Evolutionary conservation across 257 asterid genomes (phyloP).

Genomic region (Datura wrightii): DNA sequence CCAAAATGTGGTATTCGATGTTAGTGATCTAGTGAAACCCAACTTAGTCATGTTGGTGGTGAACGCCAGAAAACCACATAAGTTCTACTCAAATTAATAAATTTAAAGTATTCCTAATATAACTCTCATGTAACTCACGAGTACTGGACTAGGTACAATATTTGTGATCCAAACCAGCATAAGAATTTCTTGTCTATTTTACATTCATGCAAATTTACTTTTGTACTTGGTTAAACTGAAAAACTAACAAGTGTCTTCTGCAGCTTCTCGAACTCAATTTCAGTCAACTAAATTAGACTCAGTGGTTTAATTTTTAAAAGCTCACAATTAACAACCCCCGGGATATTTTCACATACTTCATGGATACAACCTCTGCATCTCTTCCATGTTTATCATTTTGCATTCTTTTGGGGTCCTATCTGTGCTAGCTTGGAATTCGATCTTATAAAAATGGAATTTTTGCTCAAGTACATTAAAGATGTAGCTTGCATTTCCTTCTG

Average conservation of each 20-base stretch:
- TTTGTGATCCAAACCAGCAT: neutral
- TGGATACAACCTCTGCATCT: neutral
- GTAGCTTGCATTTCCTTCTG: neutral
- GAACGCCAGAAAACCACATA: neutral
- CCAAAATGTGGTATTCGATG: neutral
- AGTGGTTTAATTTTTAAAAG: neutral
- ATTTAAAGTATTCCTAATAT: too few relatives aligned
- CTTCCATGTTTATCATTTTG: neutral
- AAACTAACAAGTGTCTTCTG: neutral
- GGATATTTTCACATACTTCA: neutral
- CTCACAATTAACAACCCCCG: too few relatives aligned
- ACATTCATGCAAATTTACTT: neutral
- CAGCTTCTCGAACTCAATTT: neutral
- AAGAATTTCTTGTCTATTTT: neutral
- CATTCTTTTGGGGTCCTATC: neutral
- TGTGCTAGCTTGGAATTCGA: neutral
- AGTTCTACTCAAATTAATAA: neutral
- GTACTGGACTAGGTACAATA: neutral
- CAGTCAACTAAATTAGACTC: neutral
- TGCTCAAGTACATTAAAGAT: neutral
- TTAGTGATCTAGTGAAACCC: neutral
- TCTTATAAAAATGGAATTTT: conserved; percentile 19
- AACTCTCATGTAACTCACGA: too few relatives aligned
- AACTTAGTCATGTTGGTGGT: neutral
- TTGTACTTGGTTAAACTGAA: neutral